Evolutionary conservation across 1,284 basidiomycete species (phyloP).

Genomic region (Ustilago trichophora): DNA sequence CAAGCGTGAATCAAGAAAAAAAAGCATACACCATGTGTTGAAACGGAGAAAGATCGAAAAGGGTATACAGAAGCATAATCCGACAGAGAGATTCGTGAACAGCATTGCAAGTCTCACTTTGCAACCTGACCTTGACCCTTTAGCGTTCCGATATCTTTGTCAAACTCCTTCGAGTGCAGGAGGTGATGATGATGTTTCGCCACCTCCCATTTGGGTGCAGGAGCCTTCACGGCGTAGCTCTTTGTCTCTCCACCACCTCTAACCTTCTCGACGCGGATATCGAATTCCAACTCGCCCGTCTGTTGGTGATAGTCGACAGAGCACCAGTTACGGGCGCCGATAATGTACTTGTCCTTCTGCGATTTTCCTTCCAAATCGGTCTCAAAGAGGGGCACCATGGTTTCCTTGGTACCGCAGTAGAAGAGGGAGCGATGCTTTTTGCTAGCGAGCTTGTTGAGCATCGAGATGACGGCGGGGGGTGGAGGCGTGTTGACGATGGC

Average conservation of each 20-base stretch:
- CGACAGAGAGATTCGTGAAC: too few relatives aligned
- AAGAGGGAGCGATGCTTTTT: slow-evolving; percentile 76
- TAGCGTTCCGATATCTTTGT: slow-evolving; percentile 24
- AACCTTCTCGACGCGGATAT: slow-evolving; percentile 79
- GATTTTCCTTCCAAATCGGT: slow-evolving; percentile 81
- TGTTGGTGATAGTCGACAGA: slow-evolving; percentile 74
- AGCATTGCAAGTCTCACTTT: too few relatives aligned
- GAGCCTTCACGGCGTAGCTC: slow-evolving; percentile 55
- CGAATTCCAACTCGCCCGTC: slow-evolving; percentile 79
- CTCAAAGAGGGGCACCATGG: slow-evolving; percentile 78
- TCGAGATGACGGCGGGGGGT: slow-evolving; percentile 78
- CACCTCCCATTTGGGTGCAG: slow-evolving; percentile 48
- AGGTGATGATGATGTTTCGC: slow-evolving; percentile 39
- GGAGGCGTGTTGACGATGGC: slow-evolving; percentile 70
- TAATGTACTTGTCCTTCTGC: slow-evolving; percentile 74
- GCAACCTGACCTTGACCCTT: slow-evolving; percentile 1
- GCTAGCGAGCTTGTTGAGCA: slow-evolving; percentile 81
- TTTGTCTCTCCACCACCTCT: slow-evolving; percentile 60
- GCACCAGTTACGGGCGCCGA: slow-evolving; percentile 90
- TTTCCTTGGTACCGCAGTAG: slow-evolving; percentile 75
- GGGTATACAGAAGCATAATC: too few relatives aligned
- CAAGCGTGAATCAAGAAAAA: too few relatives aligned
- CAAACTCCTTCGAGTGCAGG: slow-evolving; percentile 36
- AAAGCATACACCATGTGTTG: too few relatives aligned
- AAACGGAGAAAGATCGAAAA: too few relatives aligned